Evolutionary conservation across 202 grass and related monocot species (phyloP).

Genomic region (Setaria italica): DNA sequence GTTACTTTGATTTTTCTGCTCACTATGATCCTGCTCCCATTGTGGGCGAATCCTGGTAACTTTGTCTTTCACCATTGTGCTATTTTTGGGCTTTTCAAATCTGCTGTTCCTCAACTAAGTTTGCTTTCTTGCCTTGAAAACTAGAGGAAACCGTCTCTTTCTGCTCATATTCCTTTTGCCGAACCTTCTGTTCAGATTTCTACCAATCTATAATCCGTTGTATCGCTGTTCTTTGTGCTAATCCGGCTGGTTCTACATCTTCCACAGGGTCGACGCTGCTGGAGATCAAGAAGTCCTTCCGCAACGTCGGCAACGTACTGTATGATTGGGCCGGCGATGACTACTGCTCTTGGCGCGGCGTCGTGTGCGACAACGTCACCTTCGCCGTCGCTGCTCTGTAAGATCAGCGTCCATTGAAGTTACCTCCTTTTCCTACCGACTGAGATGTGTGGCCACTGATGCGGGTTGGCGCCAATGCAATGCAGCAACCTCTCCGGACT

Average conservation of each 20-base stretch:
- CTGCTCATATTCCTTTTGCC: conserved; percentile 6
- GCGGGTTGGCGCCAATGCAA: conserved; percentile 33
- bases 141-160: conserved; percentile 12
- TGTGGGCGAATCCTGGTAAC: conserved; percentile 10
- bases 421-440: not conserved
- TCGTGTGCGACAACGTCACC: conserved; percentile 94
- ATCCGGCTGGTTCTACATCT: conserved; percentile 20
- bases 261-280: conserved; percentile 79
- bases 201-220: not conserved
- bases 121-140: not conserved
- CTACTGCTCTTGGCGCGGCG: conserved; percentile 91
- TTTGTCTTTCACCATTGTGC: not conserved
- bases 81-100: conserved; percentile 34
- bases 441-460: conserved; percentile 28
- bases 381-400: conserved; percentile 92
- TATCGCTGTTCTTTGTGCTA: conserved; percentile 13
- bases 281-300: conserved; percentile 95
- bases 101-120: not conserved
- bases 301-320: conserved; percentile 91
- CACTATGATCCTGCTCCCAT: not conserved
- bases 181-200: not conserved
- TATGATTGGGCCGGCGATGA: conserved; percentile 84
- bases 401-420: conserved; percentile 32
- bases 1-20: not conserved
- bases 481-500: conserved; percentile 88